Evolutionary conservation across 345 rosid genomes (phyloP).

Genomic region (Populus euphratica): DNA sequence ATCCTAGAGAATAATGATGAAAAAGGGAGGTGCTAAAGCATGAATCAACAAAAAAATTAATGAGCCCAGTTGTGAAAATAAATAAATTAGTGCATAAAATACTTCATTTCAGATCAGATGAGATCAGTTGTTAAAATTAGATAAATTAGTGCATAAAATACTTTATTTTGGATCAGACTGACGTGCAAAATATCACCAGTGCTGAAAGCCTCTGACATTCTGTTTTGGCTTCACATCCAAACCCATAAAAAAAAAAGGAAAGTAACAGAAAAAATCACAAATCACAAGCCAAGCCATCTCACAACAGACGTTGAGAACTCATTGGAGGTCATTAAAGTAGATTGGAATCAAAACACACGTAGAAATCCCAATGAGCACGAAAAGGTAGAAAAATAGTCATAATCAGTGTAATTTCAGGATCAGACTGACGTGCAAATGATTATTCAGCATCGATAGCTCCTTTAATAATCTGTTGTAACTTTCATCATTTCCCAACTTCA

Average conservation of each 20-base stretch:
- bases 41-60: too few species aligned
- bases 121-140: too few species aligned
- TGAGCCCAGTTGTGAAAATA: too few species aligned
- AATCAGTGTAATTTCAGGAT: constrained; percentile 25
- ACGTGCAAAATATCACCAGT: constrained; percentile 19
- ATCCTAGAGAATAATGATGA: too few species aligned
- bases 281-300: not conserved
- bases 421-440: constrained; percentile 64
- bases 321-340: not conserved
- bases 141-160: too few species aligned
- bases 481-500: not conserved
- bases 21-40: too few species aligned
- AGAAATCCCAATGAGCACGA: not conserved
- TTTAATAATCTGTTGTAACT: constrained; percentile 23
- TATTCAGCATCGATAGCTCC: constrained; percentile 47
- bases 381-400: not conserved
- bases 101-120: too few species aligned
- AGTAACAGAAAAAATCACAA: not conserved
- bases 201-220: constrained; percentile 19
- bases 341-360: too few species aligned
- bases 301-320: not conserved
- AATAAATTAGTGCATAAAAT: too few species aligned
- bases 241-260: not conserved
- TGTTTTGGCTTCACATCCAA: constrained; percentile 24
- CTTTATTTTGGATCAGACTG: not conserved